Base-by-base conservation (phyloP, 2,329 filamentous ascomycete species). In the Neurospora sp. region DNA sequence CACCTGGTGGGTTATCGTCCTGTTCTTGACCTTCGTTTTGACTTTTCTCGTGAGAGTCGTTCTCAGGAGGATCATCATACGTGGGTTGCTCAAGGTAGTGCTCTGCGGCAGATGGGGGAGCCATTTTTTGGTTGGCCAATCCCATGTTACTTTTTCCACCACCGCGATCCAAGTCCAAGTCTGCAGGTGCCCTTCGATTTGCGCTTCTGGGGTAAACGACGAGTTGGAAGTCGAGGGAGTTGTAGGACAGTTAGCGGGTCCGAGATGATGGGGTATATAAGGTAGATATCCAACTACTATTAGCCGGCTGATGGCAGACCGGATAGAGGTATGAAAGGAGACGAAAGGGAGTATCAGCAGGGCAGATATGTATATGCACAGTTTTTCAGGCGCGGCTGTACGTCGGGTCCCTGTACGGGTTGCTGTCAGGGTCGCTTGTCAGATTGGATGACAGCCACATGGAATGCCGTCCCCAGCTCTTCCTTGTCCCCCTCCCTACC, bases 1-100 rank as follows among this genome's bases (percentile, higher is more conserved):
- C 93, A 38, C 93, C 93, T 0, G 90, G 86, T 0, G 92, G 92
- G 39, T 84, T 80, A 4, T 78, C 74, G 70, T 79, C 1, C 2
- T 81, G 46, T 74, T 77, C 76, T 81, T 83, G 70, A 81, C 72
- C 66, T 79, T 79, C 28, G 15, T 5, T 74, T 36, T 62, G 52
- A 4, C 52, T 36, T 36, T 62, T 10, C 23, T 62, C 28, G 28
- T 17, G 23, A 17, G 23, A 62, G 4, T 1, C 23, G 12, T 62
- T 33, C 52, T 62, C 52, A 3, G 52, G 52, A 17, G 52, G 8
- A 36, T 62, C 52, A n/a, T 62, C 52, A 62, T 62, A 62, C 12
- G 52, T 62, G 23, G 52, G 52, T 33, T 62, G 52, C 52, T 62
- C 23, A 17, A 62, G 52, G 4, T 62, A 36, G 28, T 36, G 52